Evolutionary conservation across 768 basidiomycete species (phyloP).

Genomic region (Boletales sp.): DNA sequence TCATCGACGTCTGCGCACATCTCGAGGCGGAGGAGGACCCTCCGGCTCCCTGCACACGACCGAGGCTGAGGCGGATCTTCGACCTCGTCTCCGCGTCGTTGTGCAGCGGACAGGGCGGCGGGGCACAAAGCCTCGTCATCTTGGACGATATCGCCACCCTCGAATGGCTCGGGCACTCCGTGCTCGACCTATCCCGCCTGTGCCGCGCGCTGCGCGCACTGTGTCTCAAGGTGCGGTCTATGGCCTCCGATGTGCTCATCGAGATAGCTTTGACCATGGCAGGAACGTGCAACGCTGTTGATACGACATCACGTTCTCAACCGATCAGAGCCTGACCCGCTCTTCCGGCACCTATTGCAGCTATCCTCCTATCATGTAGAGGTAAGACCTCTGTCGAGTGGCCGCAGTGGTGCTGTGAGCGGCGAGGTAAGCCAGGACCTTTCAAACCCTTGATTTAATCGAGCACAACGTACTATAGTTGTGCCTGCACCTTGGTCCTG

Average conservation of each 20-base stretch:
- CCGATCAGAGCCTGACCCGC: conserved; percentile 53
- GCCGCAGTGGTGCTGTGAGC: conserved; percentile 72
- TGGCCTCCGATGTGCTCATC: not conserved
- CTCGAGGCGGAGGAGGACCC: conserved; percentile 21
- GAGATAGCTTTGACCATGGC: not conserved
- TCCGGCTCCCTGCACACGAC: conserved; percentile 4
- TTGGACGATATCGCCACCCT: conserved; percentile 68
- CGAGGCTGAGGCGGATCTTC: conserved; percentile 32
- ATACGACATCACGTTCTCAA: conserved; percentile 62
- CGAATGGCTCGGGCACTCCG: conserved; percentile 66
- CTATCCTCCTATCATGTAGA: conserved; percentile 69
- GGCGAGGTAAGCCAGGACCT: conserved; percentile 53
- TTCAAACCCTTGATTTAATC: not conserved
- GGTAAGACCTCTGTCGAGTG: conserved; percentile 66
- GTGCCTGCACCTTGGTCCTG: conserved; percentile 57
- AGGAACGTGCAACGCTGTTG: conserved; percentile 55
- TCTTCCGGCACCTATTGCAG: conserved; percentile 58
- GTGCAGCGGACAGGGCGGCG: conserved; percentile 1
- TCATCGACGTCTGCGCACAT: conserved; percentile 50
- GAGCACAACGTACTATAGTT: conserved; percentile 38
- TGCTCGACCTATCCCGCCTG: conserved; percentile 52
- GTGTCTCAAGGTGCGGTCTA: conserved; percentile 48
- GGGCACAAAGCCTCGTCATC: conserved; percentile 44
- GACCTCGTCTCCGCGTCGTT: conserved; percentile 34
- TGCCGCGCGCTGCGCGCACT: conserved; percentile 53